Conservation (phyloP, 768 basidiomycete genomes). For the Pulveroboletus ravenelii region DNA sequence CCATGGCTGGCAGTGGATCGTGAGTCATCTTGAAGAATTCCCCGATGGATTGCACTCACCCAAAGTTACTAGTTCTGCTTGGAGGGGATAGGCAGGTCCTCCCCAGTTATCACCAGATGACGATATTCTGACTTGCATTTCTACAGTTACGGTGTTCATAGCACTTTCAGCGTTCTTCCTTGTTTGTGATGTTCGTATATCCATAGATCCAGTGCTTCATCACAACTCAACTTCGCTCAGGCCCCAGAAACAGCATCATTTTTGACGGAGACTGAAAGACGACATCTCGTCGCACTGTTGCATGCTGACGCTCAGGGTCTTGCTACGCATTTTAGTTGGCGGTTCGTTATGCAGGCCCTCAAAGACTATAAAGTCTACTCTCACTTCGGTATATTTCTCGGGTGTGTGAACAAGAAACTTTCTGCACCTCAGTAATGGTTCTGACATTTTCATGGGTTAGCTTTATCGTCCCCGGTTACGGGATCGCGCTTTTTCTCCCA, state of each 20-base stretch:
- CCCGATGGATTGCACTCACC: not conserved
- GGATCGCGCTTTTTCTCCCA: not conserved
- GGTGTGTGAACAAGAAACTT: conserved; percentile 21
- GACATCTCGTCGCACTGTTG: conserved; percentile 35
- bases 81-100: conserved; percentile 17
- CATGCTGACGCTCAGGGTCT: conserved; percentile 39
- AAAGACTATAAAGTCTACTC: conserved; percentile 38
- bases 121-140: not conserved
- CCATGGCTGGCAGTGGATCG: conserved; percentile 39
- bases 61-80: conserved; percentile 23
- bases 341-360: conserved; percentile 45
- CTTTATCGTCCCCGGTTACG: not conserved
- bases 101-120: not conserved
- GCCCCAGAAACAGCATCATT: conserved; percentile 12
- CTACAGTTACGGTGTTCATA: conserved; percentile 7
- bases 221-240: conserved; percentile 4
- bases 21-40: conserved; percentile 4
- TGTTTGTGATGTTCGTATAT: conserved; percentile 44
- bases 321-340: conserved; percentile 38
- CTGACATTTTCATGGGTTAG: not conserved
- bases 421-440: not conserved
- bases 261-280: conserved; percentile 30
- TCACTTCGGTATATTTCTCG: conserved; percentile 33
- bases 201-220: not conserved
- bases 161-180: conserved; percentile 36